Evolutionary conservation across 139 green algal species (phyloP), one percentile per base, ranked within the genome.

Genomic region (Chlamydomonas sp.): DNA sequence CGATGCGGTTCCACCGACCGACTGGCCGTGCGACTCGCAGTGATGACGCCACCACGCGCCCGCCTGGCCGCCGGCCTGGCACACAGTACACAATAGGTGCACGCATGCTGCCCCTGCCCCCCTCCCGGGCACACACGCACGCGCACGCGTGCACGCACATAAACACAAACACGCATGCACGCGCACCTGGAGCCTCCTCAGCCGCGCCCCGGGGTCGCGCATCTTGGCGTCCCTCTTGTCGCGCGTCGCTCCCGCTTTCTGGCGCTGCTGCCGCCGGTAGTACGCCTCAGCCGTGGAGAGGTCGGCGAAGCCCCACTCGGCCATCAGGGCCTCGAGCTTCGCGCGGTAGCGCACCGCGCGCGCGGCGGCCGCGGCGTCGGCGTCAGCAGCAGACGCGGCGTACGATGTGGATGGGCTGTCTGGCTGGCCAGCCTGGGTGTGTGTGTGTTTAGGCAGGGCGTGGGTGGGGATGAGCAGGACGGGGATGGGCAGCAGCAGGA

Each of bases 231-330:
- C 37, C 6, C 60, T 8, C 31, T 66, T 67, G 43, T 59, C 34
- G 3, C 67, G 35, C 2, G 1, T 16, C 30, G 65, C 5, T 4
- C 64, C 72, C 33, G 75, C 70, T 47, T 70, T 82, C 33, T 79
- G 61, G 2, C 76, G 67, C 67, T 67, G 71, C 67, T 65, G 48
- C 22, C 73, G 73, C 67, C 58, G 74, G 69, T 78, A 80, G 67
- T 85, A 85, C 2, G 67, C 67, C 73, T 87, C 81, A 2, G 81
- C 81, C 0, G 81, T 87, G 49, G 73, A 72, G 29, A 79, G 69
- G 64, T 87, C 81, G 28, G 59, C 76, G 70, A 87, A 87, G 35
- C 78, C 78, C 81, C 81, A 87, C 58, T 87, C 81, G 5, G 36
- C 48, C 81, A 84, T 84, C 20, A 87, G 70, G 28, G 61, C 24